Percentiles rank a stretch among this genome's conserved stretches.
These are phyloP conservation scores for Fusarium sp. DNA, from an alignment of 2,329 filamentous ascomycete species.

Conservation along the genomic window DNA sequence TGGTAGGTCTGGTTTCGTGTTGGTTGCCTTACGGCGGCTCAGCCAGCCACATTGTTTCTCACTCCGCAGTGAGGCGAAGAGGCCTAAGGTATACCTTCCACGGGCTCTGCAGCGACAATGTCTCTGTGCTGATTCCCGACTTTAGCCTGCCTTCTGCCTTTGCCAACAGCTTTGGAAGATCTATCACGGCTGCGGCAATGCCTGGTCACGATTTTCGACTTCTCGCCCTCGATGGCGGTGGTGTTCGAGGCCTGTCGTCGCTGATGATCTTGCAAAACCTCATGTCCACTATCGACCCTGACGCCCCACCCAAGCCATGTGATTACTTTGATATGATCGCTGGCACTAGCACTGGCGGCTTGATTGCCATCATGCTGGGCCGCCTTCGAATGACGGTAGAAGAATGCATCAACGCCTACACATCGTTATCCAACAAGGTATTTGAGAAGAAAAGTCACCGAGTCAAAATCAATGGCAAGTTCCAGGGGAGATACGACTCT, in stretches of 20 bases:
- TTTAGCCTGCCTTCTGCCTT: no score
- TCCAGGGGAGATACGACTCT: neutral
- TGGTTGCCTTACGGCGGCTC: no score
- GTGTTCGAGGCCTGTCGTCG: neutral
- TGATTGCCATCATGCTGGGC: neutral
- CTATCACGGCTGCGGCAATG: no score
- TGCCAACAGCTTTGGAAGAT: no score
- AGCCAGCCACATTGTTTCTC: no score
- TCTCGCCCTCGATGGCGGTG: neutral
- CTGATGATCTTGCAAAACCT: neutral
- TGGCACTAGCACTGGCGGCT: neutral
- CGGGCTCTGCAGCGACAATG: no score
- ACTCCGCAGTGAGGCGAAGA: no score
- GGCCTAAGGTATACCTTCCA: no score
- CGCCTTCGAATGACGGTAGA: neutral
- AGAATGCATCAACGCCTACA: neutral
- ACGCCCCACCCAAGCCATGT: neutral
- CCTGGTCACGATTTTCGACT: no score
- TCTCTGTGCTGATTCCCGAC: no score
- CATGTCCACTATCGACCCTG: neutral
- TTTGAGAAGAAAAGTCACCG: neutral
- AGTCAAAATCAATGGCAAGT: neutral
- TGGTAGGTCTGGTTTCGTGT: no score
- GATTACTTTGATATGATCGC: neutral
- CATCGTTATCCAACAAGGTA: neutral